Percentiles rank a stretch among this genome's conserved stretches.
These are phyloP conservation scores for Byssochlamys sp. DNA, from an alignment of 2,329 filamentous ascomycete genomes.

Conservation along the genomic window DNA sequence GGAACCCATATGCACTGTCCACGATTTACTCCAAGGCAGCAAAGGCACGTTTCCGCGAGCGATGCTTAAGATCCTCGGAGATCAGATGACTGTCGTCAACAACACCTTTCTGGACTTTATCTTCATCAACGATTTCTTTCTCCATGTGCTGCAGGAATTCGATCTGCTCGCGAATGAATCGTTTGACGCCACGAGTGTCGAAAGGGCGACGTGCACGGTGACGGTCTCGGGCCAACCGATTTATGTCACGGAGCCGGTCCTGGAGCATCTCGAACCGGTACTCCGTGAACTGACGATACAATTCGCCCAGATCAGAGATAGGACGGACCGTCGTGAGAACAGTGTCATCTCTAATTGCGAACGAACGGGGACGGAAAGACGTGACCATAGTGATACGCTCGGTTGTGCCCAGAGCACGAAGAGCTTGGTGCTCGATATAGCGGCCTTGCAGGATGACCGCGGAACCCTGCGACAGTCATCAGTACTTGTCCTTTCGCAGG, in stretches of 20 bases:
- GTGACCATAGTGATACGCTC: conserved; percentile 60
- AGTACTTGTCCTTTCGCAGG: not conserved
- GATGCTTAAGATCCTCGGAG: conserved; percentile 26
- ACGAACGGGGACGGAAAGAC: conserved; percentile 51
- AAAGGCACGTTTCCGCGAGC: conserved; percentile 15
- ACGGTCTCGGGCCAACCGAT: conserved; percentile 18
- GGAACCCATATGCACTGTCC: not conserved
- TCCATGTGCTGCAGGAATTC: conserved; percentile 32
- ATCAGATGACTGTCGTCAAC: conserved; percentile 27
- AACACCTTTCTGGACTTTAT: conserved; percentile 28
- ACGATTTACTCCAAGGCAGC: conserved; percentile 3
- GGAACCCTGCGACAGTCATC: conserved; percentile 42
- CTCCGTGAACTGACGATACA: conserved; percentile 53
- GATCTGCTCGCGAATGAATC: conserved; percentile 18
- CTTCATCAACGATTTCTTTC: conserved; percentile 31
- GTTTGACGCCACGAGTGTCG: conserved; percentile 17
- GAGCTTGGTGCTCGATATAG: conserved; percentile 57
- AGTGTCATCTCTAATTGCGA: conserved; percentile 49
- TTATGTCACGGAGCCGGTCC: conserved; percentile 39
- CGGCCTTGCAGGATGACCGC: conserved; percentile 58
- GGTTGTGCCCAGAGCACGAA: conserved; percentile 47
- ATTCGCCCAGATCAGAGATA: conserved; percentile 47
- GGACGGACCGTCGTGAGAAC: conserved; percentile 51
- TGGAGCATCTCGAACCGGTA: conserved; percentile 57
- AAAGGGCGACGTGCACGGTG: conserved; percentile 24